Base-by-base conservation (phyloP, 495 filamentous ascomycete species). In the Friedmanniomyces simplex region DNA sequence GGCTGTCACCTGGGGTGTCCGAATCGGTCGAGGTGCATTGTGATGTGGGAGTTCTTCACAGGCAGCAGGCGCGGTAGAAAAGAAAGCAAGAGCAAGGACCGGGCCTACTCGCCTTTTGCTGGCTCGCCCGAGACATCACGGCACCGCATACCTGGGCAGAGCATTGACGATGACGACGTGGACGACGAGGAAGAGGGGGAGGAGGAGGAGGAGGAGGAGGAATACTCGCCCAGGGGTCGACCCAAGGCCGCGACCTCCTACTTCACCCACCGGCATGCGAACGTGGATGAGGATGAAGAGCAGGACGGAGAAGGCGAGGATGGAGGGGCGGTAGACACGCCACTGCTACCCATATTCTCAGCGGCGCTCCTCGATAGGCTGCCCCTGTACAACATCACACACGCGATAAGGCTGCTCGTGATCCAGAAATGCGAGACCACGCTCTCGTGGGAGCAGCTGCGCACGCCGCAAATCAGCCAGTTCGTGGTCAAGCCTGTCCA, bases 401-500 rank as follows among this genome's bases (percentile, higher is more conserved):
- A 95, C 73, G 79, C 85, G 13, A 91, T 95, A 50, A 87, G 91
- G 54, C 80, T 87, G 20, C 73, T 95, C 42, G 83, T 97, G 46
- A 77, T 86, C 50, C 76, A 86, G 21, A 80, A 85, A 68, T 91
- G 88, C 70, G 91, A 97, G 70, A 95, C 91, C 3, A 91, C 87
- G 0, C 71, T 97, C 51, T 83, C 87, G n/a, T 97, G 90, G 90
- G 91, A 96, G 58, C 91, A 97, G 70, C 74, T 97, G 59, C 81
- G 91, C 50, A 94, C 91, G 11, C 91, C 91, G 7, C 91, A 97
- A 67, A 85, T 97, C 34, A 95, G 89, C 16, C 89, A 94, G 69
- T 97, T 97, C 67, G 77, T 97, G 22, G 78, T 96, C 63, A 97
- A 95, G 73, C 91, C 91, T 1, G 83, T 86, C 36, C 88, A 89